These are phyloP conservation scores for Populus tremula DNA, from an alignment of 345 rosid species.

Conservation along the genomic window DNA sequence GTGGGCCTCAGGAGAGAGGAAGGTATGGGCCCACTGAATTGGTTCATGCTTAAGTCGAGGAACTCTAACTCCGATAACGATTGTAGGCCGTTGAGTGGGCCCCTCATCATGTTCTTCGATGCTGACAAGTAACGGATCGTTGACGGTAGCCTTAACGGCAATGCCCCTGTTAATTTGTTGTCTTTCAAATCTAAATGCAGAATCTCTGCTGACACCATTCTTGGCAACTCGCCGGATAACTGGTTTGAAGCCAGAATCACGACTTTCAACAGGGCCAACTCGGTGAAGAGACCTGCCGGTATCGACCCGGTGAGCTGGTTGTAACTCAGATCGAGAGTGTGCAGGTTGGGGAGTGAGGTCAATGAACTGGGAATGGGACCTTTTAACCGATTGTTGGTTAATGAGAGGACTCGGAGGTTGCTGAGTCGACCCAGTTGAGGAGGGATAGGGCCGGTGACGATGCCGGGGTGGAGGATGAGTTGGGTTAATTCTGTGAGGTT, in stretches of 20 bases:
- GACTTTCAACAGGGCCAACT: slow-evolving; percentile 27
- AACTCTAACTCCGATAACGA: slow-evolving; percentile 47
- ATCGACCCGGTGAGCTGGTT: slow-evolving; percentile 66
- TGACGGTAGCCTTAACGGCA: slow-evolving; percentile 52
- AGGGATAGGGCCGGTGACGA: slow-evolving; percentile 85
- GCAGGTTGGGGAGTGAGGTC: slow-evolving; percentile 44
- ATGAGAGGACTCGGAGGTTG: slow-evolving; percentile 63
- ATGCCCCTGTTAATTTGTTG: slow-evolving; percentile 50
- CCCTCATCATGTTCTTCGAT: slow-evolving; percentile 55
- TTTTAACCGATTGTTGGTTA: slow-evolving; percentile 69
- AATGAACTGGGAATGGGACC: slow-evolving; percentile 66
- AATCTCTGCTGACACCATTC: slow-evolving; percentile 36
- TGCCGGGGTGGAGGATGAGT: slow-evolving; percentile 70
- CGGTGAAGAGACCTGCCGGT: slow-evolving; percentile 42
- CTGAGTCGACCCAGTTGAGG: slow-evolving; percentile 48
- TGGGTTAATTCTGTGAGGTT: slow-evolving; percentile 60
- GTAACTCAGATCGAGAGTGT: slow-evolving; percentile 76
- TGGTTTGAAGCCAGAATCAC: slow-evolving; percentile 55
- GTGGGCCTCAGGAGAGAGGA: slow-evolving; percentile 46
- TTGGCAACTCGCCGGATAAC: slow-evolving; percentile 42
- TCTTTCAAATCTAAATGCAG: slow-evolving; percentile 66
- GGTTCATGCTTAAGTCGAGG: slow-evolving; percentile 83
- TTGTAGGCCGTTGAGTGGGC: slow-evolving; percentile 53
- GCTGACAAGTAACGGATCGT: slow-evolving; percentile 71
- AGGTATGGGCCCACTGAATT: slow-evolving; percentile 69